Conservation (phyloP, 495 filamentous ascomycete species). For the Entonaema liquescens region DNA sequence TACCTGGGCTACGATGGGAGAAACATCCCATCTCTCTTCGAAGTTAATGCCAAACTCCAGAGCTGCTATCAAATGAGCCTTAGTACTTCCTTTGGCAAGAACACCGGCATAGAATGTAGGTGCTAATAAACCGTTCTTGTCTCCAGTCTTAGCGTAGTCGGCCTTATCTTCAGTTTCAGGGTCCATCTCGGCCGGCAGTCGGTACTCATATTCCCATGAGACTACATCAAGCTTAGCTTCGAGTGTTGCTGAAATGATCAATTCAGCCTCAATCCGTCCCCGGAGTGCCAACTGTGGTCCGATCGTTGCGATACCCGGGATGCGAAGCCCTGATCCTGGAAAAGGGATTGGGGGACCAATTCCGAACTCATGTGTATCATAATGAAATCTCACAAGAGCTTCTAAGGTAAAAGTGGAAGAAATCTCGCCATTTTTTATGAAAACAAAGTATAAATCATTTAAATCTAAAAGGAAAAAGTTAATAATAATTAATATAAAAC, state of each 20-base stretch:
- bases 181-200: not conserved
- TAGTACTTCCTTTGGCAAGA: not conserved
- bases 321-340: slow-evolving; percentile 42
- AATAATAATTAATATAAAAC: slow-evolving; percentile 41
- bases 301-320: slow-evolving; percentile 50
- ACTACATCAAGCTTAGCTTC: slow-evolving; percentile 2
- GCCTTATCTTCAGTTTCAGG: not conserved
- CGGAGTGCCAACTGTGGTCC: slow-evolving; percentile 46
- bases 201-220: slow-evolving; percentile 10
- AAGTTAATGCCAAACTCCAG: not conserved
- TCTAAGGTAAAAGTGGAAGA: slow-evolving; percentile 39
- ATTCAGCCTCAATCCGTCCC: slow-evolving; percentile 29
- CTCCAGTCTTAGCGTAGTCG: not conserved
- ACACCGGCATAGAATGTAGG: not conserved
- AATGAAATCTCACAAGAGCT: slow-evolving; percentile 20
- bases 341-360: slow-evolving; percentile 3
- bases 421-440: slow-evolving; percentile 45
- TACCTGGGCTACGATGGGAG: not conserved
- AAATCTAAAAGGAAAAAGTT: slow-evolving; percentile 26
- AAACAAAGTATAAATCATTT: slow-evolving; percentile 41
- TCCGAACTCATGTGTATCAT: slow-evolving; percentile 20
- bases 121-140: not conserved
- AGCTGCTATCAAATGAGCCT: not conserved
- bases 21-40: not conserved
- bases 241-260: slow-evolving; percentile 6